Conservation (phyloP, 1,284 basidiomycete genomes). For the Ceratobasidium sp. region DNA sequence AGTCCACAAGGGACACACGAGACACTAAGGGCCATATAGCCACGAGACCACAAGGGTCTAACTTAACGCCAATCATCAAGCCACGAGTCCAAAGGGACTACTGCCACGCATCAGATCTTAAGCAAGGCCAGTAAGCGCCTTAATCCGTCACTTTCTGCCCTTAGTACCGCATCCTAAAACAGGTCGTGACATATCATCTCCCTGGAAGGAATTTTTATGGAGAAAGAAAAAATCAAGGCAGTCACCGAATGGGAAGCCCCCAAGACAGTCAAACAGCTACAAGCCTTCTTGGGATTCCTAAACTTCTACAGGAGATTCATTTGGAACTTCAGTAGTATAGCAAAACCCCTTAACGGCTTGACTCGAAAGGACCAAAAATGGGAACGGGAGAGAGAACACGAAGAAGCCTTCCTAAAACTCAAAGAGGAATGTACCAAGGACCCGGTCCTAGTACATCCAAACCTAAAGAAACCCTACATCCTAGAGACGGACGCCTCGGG, state of each 20-base stretch:
- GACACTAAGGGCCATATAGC: too few relatives aligned
- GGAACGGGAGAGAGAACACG: constrained; percentile 44
- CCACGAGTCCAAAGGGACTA: too few relatives aligned
- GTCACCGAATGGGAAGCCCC: constrained; percentile 62
- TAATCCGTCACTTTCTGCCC: too few relatives aligned
- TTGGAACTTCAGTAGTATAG: constrained; percentile 53
- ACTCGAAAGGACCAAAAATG: constrained; percentile 50
- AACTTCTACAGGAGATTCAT: constrained; percentile 59
- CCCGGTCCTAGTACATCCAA: constrained; percentile 30
- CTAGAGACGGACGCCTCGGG: constrained; percentile 43
- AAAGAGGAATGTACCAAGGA: constrained; percentile 47
- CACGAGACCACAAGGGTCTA: too few relatives aligned
- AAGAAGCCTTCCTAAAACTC: constrained; percentile 54
- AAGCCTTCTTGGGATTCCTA: constrained; percentile 57
- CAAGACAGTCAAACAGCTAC: constrained; percentile 54
- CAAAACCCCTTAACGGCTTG: constrained; percentile 52
- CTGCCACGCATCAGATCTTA: too few relatives aligned
- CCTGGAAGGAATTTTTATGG: constrained; percentile 59
- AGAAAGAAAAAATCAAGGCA: constrained; percentile 60
- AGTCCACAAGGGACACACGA: too few relatives aligned
- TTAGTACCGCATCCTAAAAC: too few relatives aligned
- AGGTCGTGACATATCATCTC: too few relatives aligned
- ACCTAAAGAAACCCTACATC: constrained; percentile 12
- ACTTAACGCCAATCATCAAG: too few relatives aligned
- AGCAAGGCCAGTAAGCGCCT: too few relatives aligned